Evolutionary conservation across 1,284 basidiomycete genomes (phyloP).

Genomic region (Papiliotrema terrestris): DNA sequence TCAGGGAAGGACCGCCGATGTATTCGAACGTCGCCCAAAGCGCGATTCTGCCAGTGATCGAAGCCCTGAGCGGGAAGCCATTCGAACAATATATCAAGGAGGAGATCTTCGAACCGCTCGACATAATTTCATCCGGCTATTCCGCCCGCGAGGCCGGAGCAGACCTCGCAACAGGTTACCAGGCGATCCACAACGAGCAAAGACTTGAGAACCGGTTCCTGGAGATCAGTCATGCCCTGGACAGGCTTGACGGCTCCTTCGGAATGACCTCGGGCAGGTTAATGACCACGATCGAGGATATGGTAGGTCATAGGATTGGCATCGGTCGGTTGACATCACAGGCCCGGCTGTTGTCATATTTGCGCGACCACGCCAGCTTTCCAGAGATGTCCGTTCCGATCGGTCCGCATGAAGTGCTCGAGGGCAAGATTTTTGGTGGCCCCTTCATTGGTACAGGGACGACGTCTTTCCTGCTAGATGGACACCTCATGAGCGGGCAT

Average conservation of each 20-base stretch:
- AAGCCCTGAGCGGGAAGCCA: not conserved
- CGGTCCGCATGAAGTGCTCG: too few relatives aligned
- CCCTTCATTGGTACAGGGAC: too few relatives aligned
- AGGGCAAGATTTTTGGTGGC: too few relatives aligned
- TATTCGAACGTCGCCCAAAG: not conserved
- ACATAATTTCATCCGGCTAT: not conserved
- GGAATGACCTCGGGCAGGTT: not conserved
- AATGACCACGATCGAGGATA: constrained; percentile 3
- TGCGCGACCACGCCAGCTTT: not conserved
- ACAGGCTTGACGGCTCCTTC: not conserved
- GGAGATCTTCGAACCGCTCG: constrained; percentile 1
- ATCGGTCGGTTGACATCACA: not conserved
- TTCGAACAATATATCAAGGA: not conserved
- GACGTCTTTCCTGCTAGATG: not conserved
- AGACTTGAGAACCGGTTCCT: not conserved
- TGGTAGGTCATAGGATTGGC: not conserved
- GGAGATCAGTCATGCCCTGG: not conserved
- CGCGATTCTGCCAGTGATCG: not conserved
- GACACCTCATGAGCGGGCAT: not conserved
- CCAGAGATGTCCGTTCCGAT: not conserved
- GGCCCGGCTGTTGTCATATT: not conserved
- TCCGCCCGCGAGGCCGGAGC: not conserved
- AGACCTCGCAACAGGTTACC: not conserved
- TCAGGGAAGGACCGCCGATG: not conserved
- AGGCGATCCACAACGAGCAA: not conserved